Percentiles rank a stretch among this genome's conserved stretches.
Evolutionary conservation across 106 monocot species (phyloP).

Genomic region (Apostasia shenzhenica): DNA sequence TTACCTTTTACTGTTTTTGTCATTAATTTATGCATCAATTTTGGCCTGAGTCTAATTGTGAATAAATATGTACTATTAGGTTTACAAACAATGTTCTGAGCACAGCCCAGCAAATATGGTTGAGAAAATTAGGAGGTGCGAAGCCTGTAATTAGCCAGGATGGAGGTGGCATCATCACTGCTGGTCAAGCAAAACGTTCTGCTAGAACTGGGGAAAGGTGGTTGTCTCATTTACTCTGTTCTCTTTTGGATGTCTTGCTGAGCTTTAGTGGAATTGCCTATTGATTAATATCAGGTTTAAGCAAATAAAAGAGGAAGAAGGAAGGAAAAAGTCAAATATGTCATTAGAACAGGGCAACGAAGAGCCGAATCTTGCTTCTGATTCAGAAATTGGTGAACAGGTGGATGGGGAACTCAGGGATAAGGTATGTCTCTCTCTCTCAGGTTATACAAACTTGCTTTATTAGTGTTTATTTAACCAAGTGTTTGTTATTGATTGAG

Average conservation of each 20-base stretch:
- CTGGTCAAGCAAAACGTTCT: constrained; percentile 80
- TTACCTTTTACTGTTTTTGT: constrained; percentile 5
- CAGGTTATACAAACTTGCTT: too few species aligned
- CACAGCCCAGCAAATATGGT: constrained; percentile 93
- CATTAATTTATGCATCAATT: not conserved
- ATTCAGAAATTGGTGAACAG: constrained; percentile 38
- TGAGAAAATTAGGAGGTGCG: constrained; percentile 92
- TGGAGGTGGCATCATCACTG: constrained; percentile 82
- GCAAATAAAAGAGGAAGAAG: constrained; percentile 77
- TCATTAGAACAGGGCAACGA: constrained; percentile 26
- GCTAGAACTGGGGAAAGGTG: constrained; percentile 70
- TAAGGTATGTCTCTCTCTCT: too few species aligned
- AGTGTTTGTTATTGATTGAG: too few species aligned
- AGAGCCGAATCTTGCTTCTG: constrained; percentile 23
- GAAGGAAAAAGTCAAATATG: constrained; percentile 26
- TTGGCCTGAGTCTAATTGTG: not conserved
- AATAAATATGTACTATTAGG: constrained; percentile 32
- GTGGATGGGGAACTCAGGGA: constrained; percentile 34
- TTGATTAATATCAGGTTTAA: constrained; percentile 45
- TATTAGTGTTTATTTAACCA: too few species aligned
- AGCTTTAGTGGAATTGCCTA: not conserved
- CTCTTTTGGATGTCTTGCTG: not conserved
- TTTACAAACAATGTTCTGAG: constrained; percentile 95
- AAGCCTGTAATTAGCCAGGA: constrained; percentile 65
- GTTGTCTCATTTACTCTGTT: not conserved